Base-by-base conservation (phyloP, 2,329 filamentous ascomycete genomes). In the Helminthosporium solani region DNA sequence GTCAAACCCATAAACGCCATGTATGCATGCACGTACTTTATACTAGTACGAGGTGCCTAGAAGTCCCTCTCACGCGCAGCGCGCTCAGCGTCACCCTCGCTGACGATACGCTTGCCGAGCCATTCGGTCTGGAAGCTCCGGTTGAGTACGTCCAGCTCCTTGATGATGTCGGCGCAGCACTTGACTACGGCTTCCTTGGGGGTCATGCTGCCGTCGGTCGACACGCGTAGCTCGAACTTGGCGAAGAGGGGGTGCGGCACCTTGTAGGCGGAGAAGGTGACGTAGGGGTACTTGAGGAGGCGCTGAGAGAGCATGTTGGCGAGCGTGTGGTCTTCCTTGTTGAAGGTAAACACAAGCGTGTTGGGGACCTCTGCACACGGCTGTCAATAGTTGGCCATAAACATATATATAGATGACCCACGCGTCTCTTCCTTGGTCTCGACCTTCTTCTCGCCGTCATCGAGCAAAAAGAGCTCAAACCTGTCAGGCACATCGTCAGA, bases 311-410 rank as follows among this genome's bases (percentile, higher is more conserved):
- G 80, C 45, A 99, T 80, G 71, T 99, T 96, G 60, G 86, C 94
- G 20, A 99, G 82, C 1, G 92, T 96, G 74, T 96, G 92, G 62
- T 99, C 94, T 71, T 99, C 94, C 72, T 96, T 97, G 73, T 90
- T 89, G 73, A 99, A 85, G 48, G 89, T 84, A 75, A 99, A 99
- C 72, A 96, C 88, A 8, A 90, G 88, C n/a, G 88, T 90, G 69
- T 96, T 95, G 18, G 92, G 89, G 68, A 95, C 90, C 65, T 90
- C 90, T 94, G 44, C 33, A 31, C 18, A 16, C 30, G 40, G 19
- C 9, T 30, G 23, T 43, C 34, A 46, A 30, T 35, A 25, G 19
- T 25, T 19, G 21, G 44, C n/a, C 39, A 7, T 15, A 7, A 15
- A 33, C 48, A 36, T 50, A 15, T 25, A 35, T 38, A 42, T n/a